Percentiles rank a stretch among this genome's conserved stretches.
Conservation (phyloP, 345 rosid species). For the Firmiana major region DNA sequence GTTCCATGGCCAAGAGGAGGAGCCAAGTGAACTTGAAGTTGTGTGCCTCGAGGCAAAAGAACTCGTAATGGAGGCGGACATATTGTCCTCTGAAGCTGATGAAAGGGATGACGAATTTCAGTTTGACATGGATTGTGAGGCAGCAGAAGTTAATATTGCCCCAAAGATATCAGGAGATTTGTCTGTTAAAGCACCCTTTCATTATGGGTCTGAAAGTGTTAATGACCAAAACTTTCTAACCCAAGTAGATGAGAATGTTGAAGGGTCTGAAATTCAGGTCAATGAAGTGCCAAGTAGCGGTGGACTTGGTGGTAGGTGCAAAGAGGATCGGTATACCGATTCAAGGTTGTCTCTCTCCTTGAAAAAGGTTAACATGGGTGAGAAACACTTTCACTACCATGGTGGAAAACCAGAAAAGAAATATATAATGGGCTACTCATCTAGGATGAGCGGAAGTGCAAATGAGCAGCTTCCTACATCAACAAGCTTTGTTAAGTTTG, state of each 20-base stretch:
- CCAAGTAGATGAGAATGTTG: constrained; percentile 48
- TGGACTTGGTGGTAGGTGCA: not conserved
- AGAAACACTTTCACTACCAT: constrained; percentile 24
- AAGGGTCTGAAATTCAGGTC: constrained; percentile 33
- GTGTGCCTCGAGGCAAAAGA: constrained; percentile 83
- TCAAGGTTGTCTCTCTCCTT: constrained; percentile 7
- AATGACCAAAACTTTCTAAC: constrained; percentile 43
- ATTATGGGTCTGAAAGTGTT: constrained; percentile 41
- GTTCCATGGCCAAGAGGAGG: constrained; percentile 75
- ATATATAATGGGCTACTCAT: not conserved
- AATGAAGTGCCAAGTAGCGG: constrained; percentile 25
- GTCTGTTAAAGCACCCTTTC: constrained; percentile 33
- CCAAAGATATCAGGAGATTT: constrained; percentile 49
- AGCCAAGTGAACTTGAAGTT: constrained; percentile 92
- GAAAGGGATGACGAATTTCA: constrained; percentile 60
- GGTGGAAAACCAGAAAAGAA: constrained; percentile 44
- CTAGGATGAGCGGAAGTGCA: constrained; percentile 52
- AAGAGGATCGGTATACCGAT: not conserved
- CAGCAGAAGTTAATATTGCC: constrained; percentile 32
- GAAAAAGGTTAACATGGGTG: constrained; percentile 31
- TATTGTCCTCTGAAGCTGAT: constrained; percentile 47
- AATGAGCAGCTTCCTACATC: constrained; percentile 79
- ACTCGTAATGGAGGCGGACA: constrained; percentile 52
- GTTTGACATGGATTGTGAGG: constrained; percentile 77
- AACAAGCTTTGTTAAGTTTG: constrained; percentile 71